Base-by-base conservation (phyloP, 2,329 filamentous ascomycete species). In the Leptographium lundbergii region DNA sequence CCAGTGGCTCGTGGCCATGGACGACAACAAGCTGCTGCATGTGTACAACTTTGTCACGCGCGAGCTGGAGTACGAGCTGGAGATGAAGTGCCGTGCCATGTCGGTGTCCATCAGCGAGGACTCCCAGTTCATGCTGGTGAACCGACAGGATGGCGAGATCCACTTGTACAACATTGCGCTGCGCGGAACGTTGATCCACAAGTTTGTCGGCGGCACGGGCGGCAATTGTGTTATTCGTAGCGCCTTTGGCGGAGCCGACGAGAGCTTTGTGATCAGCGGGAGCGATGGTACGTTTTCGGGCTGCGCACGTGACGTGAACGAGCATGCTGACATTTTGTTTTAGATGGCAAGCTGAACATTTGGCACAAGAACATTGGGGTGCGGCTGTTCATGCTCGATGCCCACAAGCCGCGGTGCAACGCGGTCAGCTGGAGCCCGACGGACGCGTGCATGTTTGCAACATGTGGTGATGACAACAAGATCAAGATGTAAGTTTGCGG, bases 191-290 rank as follows among this genome's bases (percentile, higher is more conserved):
- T 77, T 85, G n/a, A 76, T 92, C 5, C 85, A 87, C 65, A 84
- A 79, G 65, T 97, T 88, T 68, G 76, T 82, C 19, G 91, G 90
- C 0, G 87, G 91, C 62, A 81, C 79, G 51, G 89, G 91, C 62
- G 86, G 84, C 58, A 75, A 86, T 10, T 52, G 54, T 2, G 81
- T 96, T 59, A 95, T 99, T 61, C 81, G 92, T 56, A 88, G 86
- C 66, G 76, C 79, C 0, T 94, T 96, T 72, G 94, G 94, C 22
- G 94, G 94, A 36, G 91, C 92, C 1, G 86, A 89, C 60, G 91
- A 96, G 73, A 91, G 87, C 69, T 96, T 96, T 70, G 87, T 97
- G 11, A 78, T 95, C 32, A 92, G 89, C 67, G 94, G 94, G 13
- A 96, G 91, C 67, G 91, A 96, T 80, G 88, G 89, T 91, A 74